Conservation (phyloP, 1,284 basidiomycete species). For the Ustilago hordei region DNA sequence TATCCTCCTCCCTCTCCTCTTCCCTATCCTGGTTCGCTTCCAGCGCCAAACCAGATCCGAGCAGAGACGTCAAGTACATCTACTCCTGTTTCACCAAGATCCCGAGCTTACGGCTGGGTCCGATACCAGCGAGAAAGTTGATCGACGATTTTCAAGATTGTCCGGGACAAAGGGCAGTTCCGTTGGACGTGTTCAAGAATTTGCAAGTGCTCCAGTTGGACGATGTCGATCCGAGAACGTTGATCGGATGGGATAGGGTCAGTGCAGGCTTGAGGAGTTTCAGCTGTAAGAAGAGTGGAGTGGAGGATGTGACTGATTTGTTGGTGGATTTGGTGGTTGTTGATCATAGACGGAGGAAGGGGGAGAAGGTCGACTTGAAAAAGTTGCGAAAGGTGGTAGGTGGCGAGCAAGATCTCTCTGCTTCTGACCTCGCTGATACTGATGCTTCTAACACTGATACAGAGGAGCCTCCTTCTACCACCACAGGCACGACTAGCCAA, state of each 20-base stretch:
- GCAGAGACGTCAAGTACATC: conserved; percentile 79
- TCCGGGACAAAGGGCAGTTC: conserved; percentile 80
- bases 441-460: conserved; percentile 1
- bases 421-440: neutral
- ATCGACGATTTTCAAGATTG: conserved; percentile 80
- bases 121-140: conserved; percentile 74
- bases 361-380: conserved; percentile 33
- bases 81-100: conserved; percentile 89
- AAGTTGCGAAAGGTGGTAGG: conserved; percentile 8
- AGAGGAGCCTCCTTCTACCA: neutral
- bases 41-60: conserved; percentile 73
- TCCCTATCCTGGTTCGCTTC: conserved; percentile 48
- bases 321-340: conserved; percentile 81
- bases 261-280: conserved; percentile 79
- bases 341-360: conserved; percentile 72
- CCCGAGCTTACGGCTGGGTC: conserved; percentile 75
- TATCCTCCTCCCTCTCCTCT: conserved; percentile 76
- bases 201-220: conserved; percentile 79
- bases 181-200: conserved; percentile 85
- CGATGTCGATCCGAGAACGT: conserved; percentile 83
- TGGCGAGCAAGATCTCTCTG: conserved; percentile 6
- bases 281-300: conserved; percentile 80
- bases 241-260: conserved; percentile 87
- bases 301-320: conserved; percentile 85
- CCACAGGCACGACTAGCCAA: neutral